Evolutionary conservation across 768 basidiomycete species (phyloP).

Genomic region (Xerocomellus chrysenteron): DNA sequence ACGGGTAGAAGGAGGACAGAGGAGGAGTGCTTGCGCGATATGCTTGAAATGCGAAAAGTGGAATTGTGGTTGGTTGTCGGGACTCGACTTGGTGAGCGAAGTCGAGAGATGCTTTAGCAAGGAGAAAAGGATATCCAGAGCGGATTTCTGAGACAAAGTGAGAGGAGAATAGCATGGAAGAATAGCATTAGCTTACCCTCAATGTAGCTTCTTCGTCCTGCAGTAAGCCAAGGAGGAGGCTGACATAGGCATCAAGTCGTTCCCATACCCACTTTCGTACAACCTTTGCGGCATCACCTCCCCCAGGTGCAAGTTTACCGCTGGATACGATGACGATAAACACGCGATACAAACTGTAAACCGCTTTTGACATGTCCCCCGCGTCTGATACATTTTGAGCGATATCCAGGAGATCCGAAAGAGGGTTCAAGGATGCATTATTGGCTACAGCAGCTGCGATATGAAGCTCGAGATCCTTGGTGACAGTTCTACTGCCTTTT

Average conservation of each 20-base stretch:
- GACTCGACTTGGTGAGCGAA: conserved; percentile 45
- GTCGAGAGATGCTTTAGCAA: conserved; percentile 77
- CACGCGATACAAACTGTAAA: conserved; percentile 80
- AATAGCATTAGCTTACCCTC: conserved; percentile 49
- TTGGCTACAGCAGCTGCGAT: conserved; percentile 52
- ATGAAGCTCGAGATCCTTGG: conserved; percentile 53
- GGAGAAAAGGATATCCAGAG: conserved; percentile 74
- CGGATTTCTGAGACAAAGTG: conserved; percentile 49
- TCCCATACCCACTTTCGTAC: conserved; percentile 83
- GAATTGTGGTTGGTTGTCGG: conserved; percentile 57
- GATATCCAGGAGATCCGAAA: conserved; percentile 72
- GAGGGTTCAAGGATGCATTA: conserved; percentile 68
- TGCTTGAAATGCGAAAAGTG: conserved; percentile 67
- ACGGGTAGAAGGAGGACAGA: conserved; percentile 55
- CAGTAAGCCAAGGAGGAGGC: conserved; percentile 65
- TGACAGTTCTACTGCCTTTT: conserved; percentile 19
- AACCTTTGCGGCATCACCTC: conserved; percentile 51
- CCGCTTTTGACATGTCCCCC: conserved; percentile 63
- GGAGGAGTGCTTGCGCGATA: conserved; percentile 56
- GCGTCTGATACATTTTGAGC: conserved; percentile 48
- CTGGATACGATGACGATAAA: conserved; percentile 64
- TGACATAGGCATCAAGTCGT: conserved; percentile 65
- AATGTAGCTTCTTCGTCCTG: conserved; percentile 75
- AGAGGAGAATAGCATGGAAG: background rate
- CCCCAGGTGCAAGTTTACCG: conserved; percentile 52